Percentiles rank a stretch among this genome's conserved stretches.
Conservation (phyloP, 2,329 filamentous ascomycete genomes). For the Biscogniauxia marginata region DNA sequence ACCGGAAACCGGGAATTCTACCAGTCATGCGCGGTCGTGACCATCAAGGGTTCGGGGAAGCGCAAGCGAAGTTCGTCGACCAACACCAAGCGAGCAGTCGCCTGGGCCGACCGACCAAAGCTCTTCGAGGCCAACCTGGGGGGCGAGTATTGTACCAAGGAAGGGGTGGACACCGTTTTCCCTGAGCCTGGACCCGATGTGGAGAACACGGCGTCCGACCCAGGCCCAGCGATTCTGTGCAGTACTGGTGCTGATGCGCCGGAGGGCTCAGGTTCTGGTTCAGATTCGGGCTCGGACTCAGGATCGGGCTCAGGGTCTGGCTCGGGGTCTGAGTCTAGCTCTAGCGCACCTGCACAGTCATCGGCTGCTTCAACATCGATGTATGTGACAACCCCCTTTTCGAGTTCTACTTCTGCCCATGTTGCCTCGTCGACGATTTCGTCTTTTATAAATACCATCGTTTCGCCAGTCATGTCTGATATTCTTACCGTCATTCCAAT, state of each 20-base stretch:
- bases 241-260: slow-evolving; percentile 22
- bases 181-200: slow-evolving; percentile 63
- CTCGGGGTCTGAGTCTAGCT: slow-evolving; percentile 27
- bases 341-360: slow-evolving; percentile 24
- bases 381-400: slow-evolving; percentile 19
- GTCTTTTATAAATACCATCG: background rate
- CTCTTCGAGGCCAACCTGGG: slow-evolving; percentile 71
- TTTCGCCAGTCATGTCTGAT: slow-evolving; percentile 1
- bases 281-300: slow-evolving; percentile 35
- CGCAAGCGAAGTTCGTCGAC: slow-evolving; percentile 14
- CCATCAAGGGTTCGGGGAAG: slow-evolving; percentile 47
- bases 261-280: slow-evolving; percentile 14
- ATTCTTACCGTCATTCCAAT: slow-evolving; percentile 24
- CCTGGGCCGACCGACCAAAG: slow-evolving; percentile 58
- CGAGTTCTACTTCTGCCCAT: slow-evolving; percentile 3
- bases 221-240: slow-evolving; percentile 37
- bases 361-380: slow-evolving; percentile 14
- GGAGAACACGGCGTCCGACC: slow-evolving; percentile 35
- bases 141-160: slow-evolving; percentile 58
- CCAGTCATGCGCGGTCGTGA: slow-evolving; percentile 78
- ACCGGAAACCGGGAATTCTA: slow-evolving; percentile 81
- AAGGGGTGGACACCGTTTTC: slow-evolving; percentile 60
- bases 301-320: slow-evolving; percentile 27
- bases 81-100: slow-evolving; percentile 32
- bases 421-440: background rate